A percentile compares a stretch with the other conserved stretches of the same genome.
These are phyloP conservation scores for Acephala macrosclerotiorum DNA, from an alignment of 2,329 filamentous ascomycete genomes.

Conservation along the genomic window DNA sequence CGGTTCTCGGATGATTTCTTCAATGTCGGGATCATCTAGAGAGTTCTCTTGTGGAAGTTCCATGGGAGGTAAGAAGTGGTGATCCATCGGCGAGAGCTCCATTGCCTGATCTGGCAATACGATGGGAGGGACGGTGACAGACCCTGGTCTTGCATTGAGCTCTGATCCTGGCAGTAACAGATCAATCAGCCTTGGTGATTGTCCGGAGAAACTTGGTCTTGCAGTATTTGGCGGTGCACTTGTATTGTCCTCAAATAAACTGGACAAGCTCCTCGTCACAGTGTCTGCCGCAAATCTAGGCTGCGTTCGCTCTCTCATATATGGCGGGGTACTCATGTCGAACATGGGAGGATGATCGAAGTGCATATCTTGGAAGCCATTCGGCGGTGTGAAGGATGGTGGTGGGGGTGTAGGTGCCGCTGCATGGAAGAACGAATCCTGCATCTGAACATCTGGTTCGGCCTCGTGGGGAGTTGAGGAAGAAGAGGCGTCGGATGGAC, in stretches of 20 bases:
- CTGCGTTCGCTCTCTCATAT: conserved; percentile 36
- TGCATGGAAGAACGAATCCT: conserved; percentile 42
- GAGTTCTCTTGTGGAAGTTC: conserved; percentile 39
- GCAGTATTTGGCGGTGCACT: conserved; percentile 40
- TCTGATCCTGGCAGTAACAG: conserved; percentile 56
- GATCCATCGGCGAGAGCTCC: conserved; percentile 34
- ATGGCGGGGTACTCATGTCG: conserved; percentile 43
- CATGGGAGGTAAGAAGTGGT: conserved; percentile 31
- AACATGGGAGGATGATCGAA: conserved; percentile 42
- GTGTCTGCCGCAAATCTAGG: conserved; percentile 45
- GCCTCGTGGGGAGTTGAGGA: conserved; percentile 35
- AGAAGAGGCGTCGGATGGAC: conserved; percentile 38
- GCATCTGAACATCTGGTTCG: conserved; percentile 39
- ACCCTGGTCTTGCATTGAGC: conserved; percentile 47
- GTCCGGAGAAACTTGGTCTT: conserved; percentile 48
- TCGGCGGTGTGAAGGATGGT: conserved; percentile 21
- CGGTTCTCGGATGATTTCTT: conserved; percentile 58
- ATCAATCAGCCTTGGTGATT: conserved; percentile 56
- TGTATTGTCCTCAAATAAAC: conserved; percentile 47
- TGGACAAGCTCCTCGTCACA: conserved; percentile 46
- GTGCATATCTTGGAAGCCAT: conserved; percentile 33
- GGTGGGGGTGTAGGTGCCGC: conserved; percentile 37
- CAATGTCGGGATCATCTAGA: conserved; percentile 55
- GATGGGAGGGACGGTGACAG: conserved; percentile 37
- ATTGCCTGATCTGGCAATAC: conserved; percentile 29